These are phyloP conservation scores for Carpinus viminea DNA, from an alignment of 306 rosid species.

Conservation along the genomic window DNA sequence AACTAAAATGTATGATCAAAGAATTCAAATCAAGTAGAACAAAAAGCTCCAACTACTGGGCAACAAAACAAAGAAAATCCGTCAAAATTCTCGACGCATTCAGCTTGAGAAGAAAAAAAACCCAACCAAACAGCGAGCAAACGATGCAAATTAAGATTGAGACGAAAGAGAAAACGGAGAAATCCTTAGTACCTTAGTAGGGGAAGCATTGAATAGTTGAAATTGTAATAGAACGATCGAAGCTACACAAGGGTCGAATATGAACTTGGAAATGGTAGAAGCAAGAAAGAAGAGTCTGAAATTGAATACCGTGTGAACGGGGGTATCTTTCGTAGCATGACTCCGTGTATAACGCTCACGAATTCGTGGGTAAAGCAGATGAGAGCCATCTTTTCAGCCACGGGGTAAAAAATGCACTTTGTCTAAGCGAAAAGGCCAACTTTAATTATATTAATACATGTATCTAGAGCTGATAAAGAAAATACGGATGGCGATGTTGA, in stretches of 20 bases:
- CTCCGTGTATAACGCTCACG: slow-evolving; percentile 30
- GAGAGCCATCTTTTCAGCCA: slow-evolving; percentile 39
- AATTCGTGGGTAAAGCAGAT: slow-evolving; percentile 13
- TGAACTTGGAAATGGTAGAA: slow-evolving; percentile 2
- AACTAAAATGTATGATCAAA: neutral
- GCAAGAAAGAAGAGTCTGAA: slow-evolving; percentile 5
- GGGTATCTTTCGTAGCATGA: slow-evolving; percentile 43
- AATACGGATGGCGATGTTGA: neutral
- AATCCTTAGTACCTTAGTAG: slow-evolving; percentile 21
- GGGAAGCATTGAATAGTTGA: slow-evolving; percentile 5
- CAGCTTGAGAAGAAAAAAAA: neutral
- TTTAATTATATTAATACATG: too few relatives aligned
- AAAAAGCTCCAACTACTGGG: neutral
- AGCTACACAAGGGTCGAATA: neutral
- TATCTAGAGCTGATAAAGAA: too few relatives aligned
- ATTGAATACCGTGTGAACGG: slow-evolving; percentile 2
- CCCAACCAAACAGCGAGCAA: slow-evolving; percentile 5
- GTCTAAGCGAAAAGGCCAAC: too few relatives aligned
- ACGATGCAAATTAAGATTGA: neutral
- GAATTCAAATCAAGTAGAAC: neutral
- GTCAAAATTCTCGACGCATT: neutral
- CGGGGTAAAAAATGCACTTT: neutral
- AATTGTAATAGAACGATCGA: neutral
- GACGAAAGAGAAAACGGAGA: neutral
- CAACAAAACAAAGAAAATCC: slow-evolving; percentile 1